A percentile compares a stretch with the other conserved stretches of the same genome.
Evolutionary conservation across 306 rosid genomes (phyloP).

Genomic region (Gleditsia sinensis): DNA sequence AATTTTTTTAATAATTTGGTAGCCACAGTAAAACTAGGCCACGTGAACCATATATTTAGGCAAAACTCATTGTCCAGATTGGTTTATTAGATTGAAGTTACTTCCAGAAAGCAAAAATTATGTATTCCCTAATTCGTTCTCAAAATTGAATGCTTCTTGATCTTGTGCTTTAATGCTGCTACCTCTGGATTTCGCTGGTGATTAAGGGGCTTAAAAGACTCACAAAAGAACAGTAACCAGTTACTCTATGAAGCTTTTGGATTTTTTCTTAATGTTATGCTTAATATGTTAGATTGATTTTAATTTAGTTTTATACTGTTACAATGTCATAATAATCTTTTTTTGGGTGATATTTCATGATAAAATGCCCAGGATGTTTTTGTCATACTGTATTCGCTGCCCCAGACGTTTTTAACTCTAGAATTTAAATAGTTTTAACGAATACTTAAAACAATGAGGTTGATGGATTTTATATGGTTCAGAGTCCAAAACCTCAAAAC

Average conservation of each 20-base stretch:
- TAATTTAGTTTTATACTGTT: conserved; percentile 19
- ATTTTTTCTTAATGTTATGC: conserved; percentile 10
- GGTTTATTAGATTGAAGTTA: neutral
- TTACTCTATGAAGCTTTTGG: conserved; percentile 4
- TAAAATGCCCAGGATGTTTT: neutral
- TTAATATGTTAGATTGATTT: conserved; percentile 13
- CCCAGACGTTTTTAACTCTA: neutral
- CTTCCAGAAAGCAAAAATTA: neutral
- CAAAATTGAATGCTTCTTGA: neutral
- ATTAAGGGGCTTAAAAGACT: neutral
- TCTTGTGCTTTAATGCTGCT: neutral
- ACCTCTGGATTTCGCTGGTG: conserved; percentile 8
- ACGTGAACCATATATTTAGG: conserved; percentile 17
- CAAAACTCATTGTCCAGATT: conserved; percentile 2
- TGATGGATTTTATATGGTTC: neutral
- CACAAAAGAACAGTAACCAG: neutral
- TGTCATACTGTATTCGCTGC: neutral
- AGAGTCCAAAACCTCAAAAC: neutral
- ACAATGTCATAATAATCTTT: too few relatives aligned
- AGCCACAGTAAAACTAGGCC: neutral
- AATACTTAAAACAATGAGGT: neutral
- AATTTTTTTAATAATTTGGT: conserved; percentile 23
- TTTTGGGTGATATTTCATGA: neutral
- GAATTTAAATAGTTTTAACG: neutral
- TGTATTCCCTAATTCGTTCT: neutral